Conservation (phyloP, 495 filamentous ascomycete genomes). For the Tuber microsphaerosporum region DNA sequence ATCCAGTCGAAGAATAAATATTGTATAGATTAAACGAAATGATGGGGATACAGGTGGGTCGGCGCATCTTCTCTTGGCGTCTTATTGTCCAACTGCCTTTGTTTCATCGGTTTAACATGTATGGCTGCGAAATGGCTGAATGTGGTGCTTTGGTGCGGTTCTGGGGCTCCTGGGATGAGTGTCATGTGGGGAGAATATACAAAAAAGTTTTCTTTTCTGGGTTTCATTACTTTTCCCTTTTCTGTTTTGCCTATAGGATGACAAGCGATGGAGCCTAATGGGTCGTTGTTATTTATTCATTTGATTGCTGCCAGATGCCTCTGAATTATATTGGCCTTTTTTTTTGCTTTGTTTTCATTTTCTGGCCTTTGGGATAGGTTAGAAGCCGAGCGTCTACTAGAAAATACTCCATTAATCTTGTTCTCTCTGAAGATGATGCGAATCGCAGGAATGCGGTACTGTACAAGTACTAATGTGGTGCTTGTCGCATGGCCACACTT, state of each 20-base stretch:
- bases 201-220: neutral
- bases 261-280: neutral
- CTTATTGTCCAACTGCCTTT: neutral
- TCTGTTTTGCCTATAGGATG: neutral
- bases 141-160: neutral
- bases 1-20: constrained; percentile 30
- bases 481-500: neutral
- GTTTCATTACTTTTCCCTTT: neutral
- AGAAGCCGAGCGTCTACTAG: neutral
- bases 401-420: neutral
- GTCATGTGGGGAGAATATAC: neutral
- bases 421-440: neutral
- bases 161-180: neutral
- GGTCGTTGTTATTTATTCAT: neutral
- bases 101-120: neutral
- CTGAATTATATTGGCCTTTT: neutral
- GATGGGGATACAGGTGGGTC: neutral
- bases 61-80: neutral
- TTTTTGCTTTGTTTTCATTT: neutral
- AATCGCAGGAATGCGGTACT: neutral
- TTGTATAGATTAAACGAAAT: neutral
- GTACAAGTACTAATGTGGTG: neutral
- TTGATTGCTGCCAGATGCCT: neutral
- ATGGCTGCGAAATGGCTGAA: neutral
- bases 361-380: neutral